phyloP scores from a whole-genome alignment of 306 rosid species.

The Quercus mongolica region DNA sequence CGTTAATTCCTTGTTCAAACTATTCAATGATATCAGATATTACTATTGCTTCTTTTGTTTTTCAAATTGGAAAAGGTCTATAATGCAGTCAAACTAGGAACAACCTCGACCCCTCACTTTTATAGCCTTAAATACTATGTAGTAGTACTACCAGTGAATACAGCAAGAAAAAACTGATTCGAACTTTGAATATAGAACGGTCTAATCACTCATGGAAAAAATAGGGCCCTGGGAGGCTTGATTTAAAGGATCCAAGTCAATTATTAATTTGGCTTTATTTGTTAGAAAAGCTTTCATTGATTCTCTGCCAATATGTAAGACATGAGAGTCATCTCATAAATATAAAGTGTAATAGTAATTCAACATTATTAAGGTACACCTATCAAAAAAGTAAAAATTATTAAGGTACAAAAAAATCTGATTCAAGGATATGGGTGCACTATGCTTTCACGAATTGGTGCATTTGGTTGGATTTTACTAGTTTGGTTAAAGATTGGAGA shows the following conservation, averaged over 20 bases:
- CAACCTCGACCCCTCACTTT: not conserved
- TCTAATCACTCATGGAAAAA: not conserved
- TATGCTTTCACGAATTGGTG: too few species aligned
- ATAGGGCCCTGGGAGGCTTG: not conserved
- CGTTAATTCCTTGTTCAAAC: slow-evolving; percentile 16
- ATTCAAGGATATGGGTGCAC: too few species aligned
- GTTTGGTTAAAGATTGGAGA: too few species aligned
- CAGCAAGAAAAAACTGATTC: not conserved
- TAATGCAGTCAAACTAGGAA: not conserved
- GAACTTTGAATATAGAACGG: not conserved
- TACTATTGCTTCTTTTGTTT: slow-evolving; percentile 9
- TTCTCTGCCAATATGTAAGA: too few species aligned
- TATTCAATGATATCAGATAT: not conserved
- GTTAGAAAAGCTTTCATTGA: too few species aligned
- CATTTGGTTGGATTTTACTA: too few species aligned
- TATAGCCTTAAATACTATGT: not conserved
- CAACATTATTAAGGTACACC: too few species aligned
- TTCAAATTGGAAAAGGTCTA: slow-evolving; percentile 8
- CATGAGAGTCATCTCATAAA: too few species aligned
- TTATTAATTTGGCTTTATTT: not conserved
- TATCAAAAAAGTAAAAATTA: too few species aligned
- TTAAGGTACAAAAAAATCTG: too few species aligned
- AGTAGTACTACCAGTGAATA: too few species aligned
- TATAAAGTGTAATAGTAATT: too few species aligned
- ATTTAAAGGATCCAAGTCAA: not conserved